A percentile compares a stretch with the other conserved stretches of the same genome.
These are phyloP conservation scores for Magnolia officinalis DNA, from an alignment of 164 flowering plant species.

Conservation along the genomic window DNA sequence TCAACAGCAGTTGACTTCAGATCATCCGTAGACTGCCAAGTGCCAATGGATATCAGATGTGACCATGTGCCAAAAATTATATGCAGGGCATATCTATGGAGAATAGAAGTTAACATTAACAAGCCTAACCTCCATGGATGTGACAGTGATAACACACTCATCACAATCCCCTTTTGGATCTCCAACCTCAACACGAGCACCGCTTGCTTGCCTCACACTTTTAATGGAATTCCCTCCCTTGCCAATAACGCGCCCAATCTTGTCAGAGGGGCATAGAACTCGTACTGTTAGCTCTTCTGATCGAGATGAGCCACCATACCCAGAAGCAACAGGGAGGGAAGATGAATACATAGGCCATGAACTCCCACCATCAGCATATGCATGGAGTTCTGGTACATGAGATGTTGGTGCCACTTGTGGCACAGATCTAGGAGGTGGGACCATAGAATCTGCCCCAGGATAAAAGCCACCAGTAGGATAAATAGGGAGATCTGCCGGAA, in stretches of 20 bases:
- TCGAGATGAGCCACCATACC: conserved; percentile 50
- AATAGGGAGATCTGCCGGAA: conserved; percentile 84
- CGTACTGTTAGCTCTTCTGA: conserved; percentile 66
- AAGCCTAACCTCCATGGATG: conserved; percentile 64
- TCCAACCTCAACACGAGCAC: conserved; percentile 88
- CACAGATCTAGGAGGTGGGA: conserved; percentile 48
- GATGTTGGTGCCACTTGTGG: conserved; percentile 53
- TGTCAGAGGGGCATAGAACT: conserved; percentile 73
- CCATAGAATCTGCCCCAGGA: conserved; percentile 52
- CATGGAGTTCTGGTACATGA: conserved; percentile 53
- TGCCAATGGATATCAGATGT: background rate
- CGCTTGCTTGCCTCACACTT: conserved; percentile 78
- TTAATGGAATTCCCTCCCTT: conserved; percentile 82
- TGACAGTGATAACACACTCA: conserved; percentile 70
- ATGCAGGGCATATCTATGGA: background rate
- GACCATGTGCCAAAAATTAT: background rate
- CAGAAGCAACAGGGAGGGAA: conserved; percentile 63
- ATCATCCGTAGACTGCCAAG: conserved; percentile 69
- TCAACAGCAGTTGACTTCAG: conserved; percentile 85
- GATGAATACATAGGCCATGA: conserved; percentile 73
- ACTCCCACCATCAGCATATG: conserved; percentile 61
- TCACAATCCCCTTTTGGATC: conserved; percentile 58
- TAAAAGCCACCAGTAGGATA: conserved; percentile 70
- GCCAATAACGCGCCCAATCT: conserved; percentile 96
- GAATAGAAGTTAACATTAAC: background rate